Base-by-base conservation (phyloP, 257 asterid species). In the Rubia yunnanensis region DNA sequence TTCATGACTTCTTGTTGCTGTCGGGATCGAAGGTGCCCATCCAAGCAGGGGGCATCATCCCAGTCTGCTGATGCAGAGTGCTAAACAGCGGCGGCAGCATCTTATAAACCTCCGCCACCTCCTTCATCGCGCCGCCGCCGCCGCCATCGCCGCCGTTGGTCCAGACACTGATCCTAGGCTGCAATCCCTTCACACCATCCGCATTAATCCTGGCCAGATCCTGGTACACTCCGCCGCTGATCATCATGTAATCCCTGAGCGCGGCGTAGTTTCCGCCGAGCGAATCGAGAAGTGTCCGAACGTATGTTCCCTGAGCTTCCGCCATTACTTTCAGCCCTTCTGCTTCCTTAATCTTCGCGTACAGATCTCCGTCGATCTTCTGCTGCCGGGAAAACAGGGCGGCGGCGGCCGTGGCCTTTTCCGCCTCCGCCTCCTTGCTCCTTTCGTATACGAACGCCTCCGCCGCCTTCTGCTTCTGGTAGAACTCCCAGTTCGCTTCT, bases 121-220 rank as follows among this genome's bases (percentile, higher is more conserved):
- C 89, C 22, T 70, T 82, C 85, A 83, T 70, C 3, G 84, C 89
- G 31, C 64, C 60, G 4, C 70, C 68, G 8, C 38, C 63, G 14
- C 50, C 74, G 1, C 6, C 77, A 1, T 61, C 68, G 1, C 76
- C 68, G 7, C 75, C 83, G 7, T 32, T 78, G 0, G 84, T 85
- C 95, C 95, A 87, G 20, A 87, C 83, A 80, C 89, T 87, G 54
- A 84, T 76, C 66, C 78, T 84, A 0, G 95, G 95, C 64, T 84
- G 87, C 73, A 87, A 73, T 10, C 95, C 91, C 1, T 61, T 74
- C 11, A 84, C 69, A 0, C 82, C 91, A 17, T 82, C 82, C 0
- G 79, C 95, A 10, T 84, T 84, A 66, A 81, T 84, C 81, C 74
- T 79, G 10, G 95, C 95, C 11, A 87, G 54, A 1, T 81, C 75